A percentile compares a stretch with the other conserved stretches of the same genome.
Conservation (phyloP, 2,329 filamentous ascomycete genomes). For the Alternaria panax region DNA sequence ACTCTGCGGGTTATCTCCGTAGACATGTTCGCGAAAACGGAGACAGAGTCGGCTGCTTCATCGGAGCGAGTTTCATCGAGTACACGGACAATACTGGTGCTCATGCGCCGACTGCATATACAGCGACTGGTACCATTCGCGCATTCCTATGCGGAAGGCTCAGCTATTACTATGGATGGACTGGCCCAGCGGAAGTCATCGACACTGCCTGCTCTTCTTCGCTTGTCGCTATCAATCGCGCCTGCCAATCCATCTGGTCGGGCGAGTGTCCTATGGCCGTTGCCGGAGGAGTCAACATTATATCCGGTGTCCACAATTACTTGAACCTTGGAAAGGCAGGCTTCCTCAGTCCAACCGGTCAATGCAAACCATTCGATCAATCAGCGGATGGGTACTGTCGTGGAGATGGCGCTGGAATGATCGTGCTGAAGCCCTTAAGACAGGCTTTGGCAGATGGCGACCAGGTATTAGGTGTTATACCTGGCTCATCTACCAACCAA, state of each 20-base stretch:
- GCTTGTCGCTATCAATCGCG: conserved; percentile 40
- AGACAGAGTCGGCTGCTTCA: conserved; percentile 41
- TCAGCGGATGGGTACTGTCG: conserved; percentile 63
- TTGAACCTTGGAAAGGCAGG: conserved; percentile 47
- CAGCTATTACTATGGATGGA: conserved; percentile 38
- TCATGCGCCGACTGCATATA: conserved; percentile 25
- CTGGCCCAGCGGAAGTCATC: conserved; percentile 35
- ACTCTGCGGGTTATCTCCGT: conserved; percentile 37
- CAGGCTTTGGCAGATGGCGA: conserved; percentile 61
- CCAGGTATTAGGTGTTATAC: conserved; percentile 56
- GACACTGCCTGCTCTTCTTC: conserved; percentile 50
- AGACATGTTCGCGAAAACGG: conserved; percentile 13
- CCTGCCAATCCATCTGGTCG: conserved; percentile 34
- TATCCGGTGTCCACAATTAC: conserved; percentile 41
- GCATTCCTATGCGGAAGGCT: conserved; percentile 34
- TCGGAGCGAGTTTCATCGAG: conserved; percentile 43
- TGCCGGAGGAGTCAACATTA: conserved; percentile 48
- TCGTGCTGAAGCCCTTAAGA: conserved; percentile 61
- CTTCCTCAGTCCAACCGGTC: conserved; percentile 55
- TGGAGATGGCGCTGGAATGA: conserved; percentile 58
- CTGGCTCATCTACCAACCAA: conserved; percentile 23
- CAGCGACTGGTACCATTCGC: conserved; percentile 29
- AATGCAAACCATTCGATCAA: conserved; percentile 53
- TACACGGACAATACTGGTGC: conserved; percentile 33
- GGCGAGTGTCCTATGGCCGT: conserved; percentile 44